Conservation (phyloP, 2,329 filamentous ascomycete species). For the Bipolaris zeicola region DNA sequence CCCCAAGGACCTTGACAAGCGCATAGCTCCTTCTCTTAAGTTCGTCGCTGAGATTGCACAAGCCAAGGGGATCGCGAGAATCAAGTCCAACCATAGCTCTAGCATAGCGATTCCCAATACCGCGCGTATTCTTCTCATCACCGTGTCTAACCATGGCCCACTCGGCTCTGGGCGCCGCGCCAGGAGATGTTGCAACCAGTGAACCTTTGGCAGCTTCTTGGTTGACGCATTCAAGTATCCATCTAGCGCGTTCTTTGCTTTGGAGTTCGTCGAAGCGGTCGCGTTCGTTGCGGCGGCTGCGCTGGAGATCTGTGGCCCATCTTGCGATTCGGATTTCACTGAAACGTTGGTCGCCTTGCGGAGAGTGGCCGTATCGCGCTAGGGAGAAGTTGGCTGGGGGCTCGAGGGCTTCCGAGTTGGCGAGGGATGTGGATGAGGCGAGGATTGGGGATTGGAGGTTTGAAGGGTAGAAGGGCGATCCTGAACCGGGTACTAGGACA, state of each 20-base stretch:
- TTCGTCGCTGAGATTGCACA: conserved; percentile 71
- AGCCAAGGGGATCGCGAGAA: conserved; percentile 77
- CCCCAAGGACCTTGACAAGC: conserved; percentile 74
- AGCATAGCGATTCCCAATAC: conserved; percentile 28
- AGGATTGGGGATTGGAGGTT: conserved; percentile 45
- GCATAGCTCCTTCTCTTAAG: conserved; percentile 69
- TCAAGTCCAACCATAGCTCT: conserved; percentile 46
- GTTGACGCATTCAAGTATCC: conserved; percentile 72
- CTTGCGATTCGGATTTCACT: conserved; percentile 75
- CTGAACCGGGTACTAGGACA: conserved; percentile 46
- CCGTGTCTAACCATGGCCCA: conserved; percentile 42
- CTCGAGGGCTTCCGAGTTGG: conserved; percentile 30
- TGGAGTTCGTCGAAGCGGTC: conserved; percentile 67
- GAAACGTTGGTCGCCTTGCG: conserved; percentile 63
- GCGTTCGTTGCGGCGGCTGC: conserved; percentile 75
- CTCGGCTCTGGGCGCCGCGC: conserved; percentile 36
- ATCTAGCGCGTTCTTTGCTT: conserved; percentile 67
- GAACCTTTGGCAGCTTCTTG: conserved; percentile 59
- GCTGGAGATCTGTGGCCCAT: conserved; percentile 82
- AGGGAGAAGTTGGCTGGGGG: conserved; percentile 45
- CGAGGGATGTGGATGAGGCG: conserved; percentile 43
- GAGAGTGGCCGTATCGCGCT: conserved; percentile 57
- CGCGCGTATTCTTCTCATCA: conserved; percentile 35
- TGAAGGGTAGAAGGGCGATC: conserved; percentile 42
- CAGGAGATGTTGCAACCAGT: conserved; percentile 32